These are phyloP conservation scores for Circinella minor DNA, from an alignment of 371 early-diverging fungal species.

Conservation along the genomic window DNA sequence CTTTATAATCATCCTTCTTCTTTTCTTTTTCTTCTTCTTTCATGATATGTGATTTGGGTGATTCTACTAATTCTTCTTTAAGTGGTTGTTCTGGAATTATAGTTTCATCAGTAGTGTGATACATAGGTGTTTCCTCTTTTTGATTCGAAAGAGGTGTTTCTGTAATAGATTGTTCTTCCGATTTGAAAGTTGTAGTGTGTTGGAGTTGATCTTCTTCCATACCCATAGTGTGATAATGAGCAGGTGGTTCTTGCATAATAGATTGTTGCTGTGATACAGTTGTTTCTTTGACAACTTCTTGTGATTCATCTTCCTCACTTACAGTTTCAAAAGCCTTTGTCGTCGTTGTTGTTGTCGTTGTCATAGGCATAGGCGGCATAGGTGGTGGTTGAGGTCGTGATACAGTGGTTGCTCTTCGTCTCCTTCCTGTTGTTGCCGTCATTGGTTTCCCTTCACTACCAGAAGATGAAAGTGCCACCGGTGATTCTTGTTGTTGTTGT, in stretches of 20 bases:
- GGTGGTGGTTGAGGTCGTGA: constrained; percentile 12
- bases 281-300: background rate
- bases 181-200: no score
- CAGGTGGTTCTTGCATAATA: background rate
- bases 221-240: no score
- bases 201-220: no score
- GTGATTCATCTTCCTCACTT: background rate
- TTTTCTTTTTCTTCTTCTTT: background rate
- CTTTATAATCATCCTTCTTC: background rate
- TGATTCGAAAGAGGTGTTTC: no score
- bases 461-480: background rate
- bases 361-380: background rate
- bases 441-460: background rate
- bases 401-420: constrained; percentile 23
- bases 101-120: no score
- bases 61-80: no score
- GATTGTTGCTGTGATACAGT: background rate
- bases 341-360: background rate
- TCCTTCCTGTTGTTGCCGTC: constrained; percentile 10
- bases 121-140: no score
- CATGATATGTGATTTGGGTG: background rate
- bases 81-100: no score
- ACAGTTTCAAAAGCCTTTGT: background rate
- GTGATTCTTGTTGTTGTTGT: background rate
- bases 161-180: no score